Evolutionary conservation across 2,329 filamentous ascomycete genomes (phyloP).

Genomic region (Pseudopithomyces maydicus): DNA sequence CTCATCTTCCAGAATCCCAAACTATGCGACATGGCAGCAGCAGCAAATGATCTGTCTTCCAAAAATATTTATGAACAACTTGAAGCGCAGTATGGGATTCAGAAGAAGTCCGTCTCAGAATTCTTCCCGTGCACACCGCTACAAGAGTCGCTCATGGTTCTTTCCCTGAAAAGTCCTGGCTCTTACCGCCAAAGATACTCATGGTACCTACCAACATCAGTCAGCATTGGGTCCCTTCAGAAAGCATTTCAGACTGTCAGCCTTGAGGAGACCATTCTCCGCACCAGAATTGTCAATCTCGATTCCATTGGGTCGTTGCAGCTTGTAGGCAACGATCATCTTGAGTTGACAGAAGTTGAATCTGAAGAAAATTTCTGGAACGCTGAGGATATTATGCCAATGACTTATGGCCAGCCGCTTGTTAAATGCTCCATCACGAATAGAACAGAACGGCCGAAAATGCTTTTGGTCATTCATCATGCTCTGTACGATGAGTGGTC

Average conservation of each 20-base stretch:
- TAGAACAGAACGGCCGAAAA: constrained; percentile 25
- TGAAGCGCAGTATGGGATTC: not conserved
- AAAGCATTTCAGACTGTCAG: constrained; percentile 48
- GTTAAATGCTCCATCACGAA: not conserved
- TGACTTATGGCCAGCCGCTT: constrained; percentile 45
- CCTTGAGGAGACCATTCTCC: constrained; percentile 48
- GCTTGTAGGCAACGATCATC: not conserved
- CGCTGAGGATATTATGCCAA: constrained; percentile 26
- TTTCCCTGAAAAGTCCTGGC: constrained; percentile 55
- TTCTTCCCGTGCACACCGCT: not conserved
- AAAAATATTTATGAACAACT: not conserved
- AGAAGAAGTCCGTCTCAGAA: not conserved
- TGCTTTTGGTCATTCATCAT: constrained; percentile 75
- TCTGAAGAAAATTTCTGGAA: constrained; percentile 36
- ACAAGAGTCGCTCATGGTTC: not conserved
- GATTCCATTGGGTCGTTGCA: not conserved
- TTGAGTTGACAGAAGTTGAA: not conserved
- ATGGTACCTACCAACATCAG: constrained; percentile 23
- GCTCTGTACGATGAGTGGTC: constrained; percentile 91
- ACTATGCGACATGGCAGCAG: not conserved
- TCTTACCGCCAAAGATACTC: constrained; percentile 58
- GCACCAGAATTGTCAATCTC: constrained; percentile 42
- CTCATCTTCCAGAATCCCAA: constrained; percentile 1
- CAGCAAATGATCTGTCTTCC: not conserved
- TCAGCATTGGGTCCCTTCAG: constrained; percentile 35